Base-by-base conservation (phyloP, 2,329 filamentous ascomycete species). In the Dothistroma pini region DNA sequence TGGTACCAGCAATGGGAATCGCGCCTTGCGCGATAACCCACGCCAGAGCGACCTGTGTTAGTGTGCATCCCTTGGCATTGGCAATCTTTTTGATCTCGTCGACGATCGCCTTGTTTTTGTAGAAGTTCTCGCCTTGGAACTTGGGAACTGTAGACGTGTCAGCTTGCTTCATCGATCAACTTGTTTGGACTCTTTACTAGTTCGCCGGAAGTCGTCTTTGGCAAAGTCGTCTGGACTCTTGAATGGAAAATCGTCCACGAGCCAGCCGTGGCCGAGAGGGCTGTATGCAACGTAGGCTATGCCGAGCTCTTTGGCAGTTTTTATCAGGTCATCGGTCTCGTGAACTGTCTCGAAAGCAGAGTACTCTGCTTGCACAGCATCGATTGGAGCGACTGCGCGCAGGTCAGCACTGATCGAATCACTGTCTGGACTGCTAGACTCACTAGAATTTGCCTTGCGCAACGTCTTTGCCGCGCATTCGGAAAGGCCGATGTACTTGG, bases 311-410 rank as follows among this genome's bases (percentile, higher is more conserved):
- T 78, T 75, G 60, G 76, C 77, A 0, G 79, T 74, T 14, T 73
- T 68, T 6, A 80, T 73, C 5, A 81, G 62, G 52, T 75, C 66
- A 10, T 73, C 73, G 0, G 69, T 68, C 61, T 84, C 81, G 51
- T 83, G 80, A 9, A 81, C 77, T 2, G 74, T 71, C 1, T 74
- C 72, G 65, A 81, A 82, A 3, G 77, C 75, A 1, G 75, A 79
- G 69, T 83, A 83, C 64, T 84, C 82, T 19, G 81, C 74, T 69
- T 84, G 80, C 9, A 81, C 75, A n/a, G 77, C 78, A 12, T 77
- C 71, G 58, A 85, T 78, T 10, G 75, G 80, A 57, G 78, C 75
- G 14, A 83, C 25, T 29, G 25, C 2, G 25, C 3, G 25, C 25
- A 29, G 25, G 25, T 29, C 25, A 29, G 25, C 2, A 29, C 25